Base-by-base conservation (phyloP, 352 stramenopile genomes). In the Elongisporangium anandrum region DNA sequence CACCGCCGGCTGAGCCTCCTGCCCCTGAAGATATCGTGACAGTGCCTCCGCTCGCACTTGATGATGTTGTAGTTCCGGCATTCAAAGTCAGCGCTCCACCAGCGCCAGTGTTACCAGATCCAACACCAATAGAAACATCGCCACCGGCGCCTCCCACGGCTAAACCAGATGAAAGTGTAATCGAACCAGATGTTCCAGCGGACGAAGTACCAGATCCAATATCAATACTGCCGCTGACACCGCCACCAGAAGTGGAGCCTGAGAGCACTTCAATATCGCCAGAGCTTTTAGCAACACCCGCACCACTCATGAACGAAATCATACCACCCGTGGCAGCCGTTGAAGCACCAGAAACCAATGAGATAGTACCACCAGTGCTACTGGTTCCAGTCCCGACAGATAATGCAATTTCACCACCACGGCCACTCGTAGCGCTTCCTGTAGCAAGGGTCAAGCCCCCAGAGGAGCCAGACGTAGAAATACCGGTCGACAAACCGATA, bases 141-240 rank as follows among this genome's bases (percentile, higher is more conserved):
- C 77, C 77, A 13, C 70, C 77, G 60, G 72, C 67, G 21, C 75
- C 77, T 39, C 74, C 74, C n/a, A 70, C 59, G 10, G 74, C 73
- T 54, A 55, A 68, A 23, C 77, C 77, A 21, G 72, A 79, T 5
- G 68, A 75, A 55, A 87, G 53, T 7, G 65, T 76, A 16, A 82
- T 50, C 15, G 64, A 72, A n/a, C 77, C 77, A 34, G 77, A 83
- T 21, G 60, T 84, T n/a, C 77, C 77, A 56, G 68, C 62, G 16
- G 66, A 69, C 4, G 77, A 71, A 34, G 60, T 76, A 23, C 77
- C 77, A 10, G 73, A 75, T 38, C 57, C 67, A 55, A 85, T 59
- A 41, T 59, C 52, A 13, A 79, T 26, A 54, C 82, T 79, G n/a
- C 77, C 77, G 66, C 77, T 86, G 16, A 86, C 26, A 16, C 47